phyloP scores from a whole-genome alignment of 2,329 filamentous ascomycete genomes.

The Cladosporium sphaerospermum region DNA sequence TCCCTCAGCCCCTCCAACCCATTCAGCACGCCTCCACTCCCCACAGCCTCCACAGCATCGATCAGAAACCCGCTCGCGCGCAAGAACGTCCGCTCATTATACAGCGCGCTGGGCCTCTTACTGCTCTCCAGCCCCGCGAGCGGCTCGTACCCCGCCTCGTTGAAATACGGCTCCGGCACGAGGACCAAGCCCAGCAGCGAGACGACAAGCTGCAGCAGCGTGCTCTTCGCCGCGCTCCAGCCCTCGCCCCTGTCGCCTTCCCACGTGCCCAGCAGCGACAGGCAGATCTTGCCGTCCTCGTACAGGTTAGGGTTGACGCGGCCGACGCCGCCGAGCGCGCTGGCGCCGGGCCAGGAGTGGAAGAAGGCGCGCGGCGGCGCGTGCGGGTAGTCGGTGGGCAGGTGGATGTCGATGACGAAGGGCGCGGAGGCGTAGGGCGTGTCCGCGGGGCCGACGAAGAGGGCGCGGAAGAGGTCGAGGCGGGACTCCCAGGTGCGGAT shows the following conservation, averaged over 20 bases:
- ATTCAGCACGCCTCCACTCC: constrained; percentile 9
- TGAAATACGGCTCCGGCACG: constrained; percentile 56
- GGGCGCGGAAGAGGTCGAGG: constrained; percentile 52
- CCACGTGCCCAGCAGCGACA: constrained; percentile 56
- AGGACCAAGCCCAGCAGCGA: constrained; percentile 32
- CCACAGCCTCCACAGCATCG: constrained; percentile 36
- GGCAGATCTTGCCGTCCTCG: constrained; percentile 56
- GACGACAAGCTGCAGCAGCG: constrained; percentile 45
- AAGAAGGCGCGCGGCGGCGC: constrained; percentile 51
- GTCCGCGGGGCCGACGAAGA: constrained; percentile 53
- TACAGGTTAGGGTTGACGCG: constrained; percentile 56
- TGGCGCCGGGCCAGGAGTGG: constrained; percentile 47
- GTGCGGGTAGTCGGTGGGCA: constrained; percentile 45
- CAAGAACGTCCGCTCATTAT: constrained; percentile 25
- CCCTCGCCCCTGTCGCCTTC: constrained; percentile 48
- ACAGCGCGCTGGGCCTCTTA: constrained; percentile 24
- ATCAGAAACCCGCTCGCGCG: constrained; percentile 22
- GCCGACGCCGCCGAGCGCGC: constrained; percentile 24
- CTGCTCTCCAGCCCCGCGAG: constrained; percentile 24
- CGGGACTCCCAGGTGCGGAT: constrained; percentile 55
- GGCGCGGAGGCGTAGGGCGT: constrained; percentile 57
- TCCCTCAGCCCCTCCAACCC: constrained; percentile 41
- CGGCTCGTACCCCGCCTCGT: constrained; percentile 57
- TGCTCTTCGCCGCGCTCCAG: constrained; percentile 49
- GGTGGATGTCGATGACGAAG: constrained; percentile 54